Evolutionary conservation across 2,329 filamentous ascomycete species (phyloP), one percentile per base, ranked within the genome.

Genomic region (Microsporum ferrugineum): DNA sequence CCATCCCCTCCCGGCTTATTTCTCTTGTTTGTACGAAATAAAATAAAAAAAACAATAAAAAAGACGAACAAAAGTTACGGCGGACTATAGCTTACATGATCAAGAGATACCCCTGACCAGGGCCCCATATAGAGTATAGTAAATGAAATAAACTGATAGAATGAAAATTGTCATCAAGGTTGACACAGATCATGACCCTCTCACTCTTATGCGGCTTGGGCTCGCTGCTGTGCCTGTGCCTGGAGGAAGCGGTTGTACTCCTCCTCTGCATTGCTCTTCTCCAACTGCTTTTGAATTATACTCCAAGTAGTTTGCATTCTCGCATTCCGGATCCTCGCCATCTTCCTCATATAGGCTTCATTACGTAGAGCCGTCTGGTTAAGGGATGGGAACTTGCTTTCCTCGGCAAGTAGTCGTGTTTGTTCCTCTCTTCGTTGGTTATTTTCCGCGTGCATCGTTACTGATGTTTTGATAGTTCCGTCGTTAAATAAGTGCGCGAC

Each of bases 401-500:
- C 39, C 31, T 47, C 36, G 8, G 17, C 36, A 12, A 31, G n/a
- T 10, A 59, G 29, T 29, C n/a, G 2, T 12, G 38, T 17, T 45
- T 47, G n/a, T 29, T 47, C 27, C n/a, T 29, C 57, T 17, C 53
- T 29, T 1, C 53, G 53, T 8, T 7, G 23, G 29, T 57, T 57
- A 12, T 31, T 34, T 17, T 57, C 53, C 31, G 12, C 27, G 53
- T 57, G 53, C 53, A 57, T 57, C 53, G n/a, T 39, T 2, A 12
- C 17, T 10, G 36, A 23, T 1, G 47, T 36, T 33, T 60, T 57
- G 59, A 60, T 36, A 4, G 59, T 56, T 27, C 59, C 59, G 31
- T 60, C 58, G 14, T 60, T 53, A 31, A 60, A 60, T 23, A 60
- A 45, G 31, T 60, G 45, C 3, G 58, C 58, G 3, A 39, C 33